Percentiles rank a stretch among this genome's conserved stretches.
Evolutionary conservation across 768 basidiomycete genomes (phyloP).

Genomic region (Podaxis carcinomalis): DNA sequence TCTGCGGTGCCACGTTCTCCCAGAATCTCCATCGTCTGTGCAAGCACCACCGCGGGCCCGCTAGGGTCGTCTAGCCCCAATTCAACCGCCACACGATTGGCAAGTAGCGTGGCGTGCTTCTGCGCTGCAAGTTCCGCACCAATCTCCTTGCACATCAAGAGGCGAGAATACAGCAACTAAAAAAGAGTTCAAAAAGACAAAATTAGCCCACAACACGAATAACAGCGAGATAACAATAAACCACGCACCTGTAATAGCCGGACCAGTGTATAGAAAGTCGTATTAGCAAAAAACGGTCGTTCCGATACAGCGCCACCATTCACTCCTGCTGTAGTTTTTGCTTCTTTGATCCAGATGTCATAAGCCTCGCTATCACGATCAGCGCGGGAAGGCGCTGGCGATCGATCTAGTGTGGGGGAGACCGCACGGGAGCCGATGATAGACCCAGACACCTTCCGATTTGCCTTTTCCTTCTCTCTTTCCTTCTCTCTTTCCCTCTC

Average conservation of each 20-base stretch:
- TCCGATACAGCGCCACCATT: constrained; percentile 20
- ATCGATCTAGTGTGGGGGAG: constrained; percentile 33
- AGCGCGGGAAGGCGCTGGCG: constrained; percentile 21
- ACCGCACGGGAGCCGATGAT: constrained; percentile 37
- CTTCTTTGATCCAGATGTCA: constrained; percentile 62
- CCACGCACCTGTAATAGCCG: constrained; percentile 77
- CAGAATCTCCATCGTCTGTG: constrained; percentile 60
- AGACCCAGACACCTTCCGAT: constrained; percentile 23
- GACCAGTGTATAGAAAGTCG: constrained; percentile 86
- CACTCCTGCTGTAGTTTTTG: constrained; percentile 23
- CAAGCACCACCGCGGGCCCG: constrained; percentile 65
- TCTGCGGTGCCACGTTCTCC: constrained; percentile 44
- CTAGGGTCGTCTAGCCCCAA: constrained; percentile 84
- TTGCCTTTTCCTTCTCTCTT: constrained; percentile 17
- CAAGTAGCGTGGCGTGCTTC: constrained; percentile 60
- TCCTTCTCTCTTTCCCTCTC: constrained; percentile 23
- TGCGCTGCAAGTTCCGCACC: constrained; percentile 65
- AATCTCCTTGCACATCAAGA: constrained; percentile 80
- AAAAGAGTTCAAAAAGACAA: constrained; percentile 12
- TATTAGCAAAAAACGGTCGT: constrained; percentile 84
- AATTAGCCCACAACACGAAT: constrained; percentile 12
- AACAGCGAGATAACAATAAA: constrained; percentile 7
- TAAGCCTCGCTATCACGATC: constrained; percentile 27
- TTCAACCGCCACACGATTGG: constrained; percentile 79
- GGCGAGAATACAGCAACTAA: constrained; percentile 85